phyloP scores from a whole-genome alignment of 805 yeast species.

The Scheffersomyces stipitis region DNA sequence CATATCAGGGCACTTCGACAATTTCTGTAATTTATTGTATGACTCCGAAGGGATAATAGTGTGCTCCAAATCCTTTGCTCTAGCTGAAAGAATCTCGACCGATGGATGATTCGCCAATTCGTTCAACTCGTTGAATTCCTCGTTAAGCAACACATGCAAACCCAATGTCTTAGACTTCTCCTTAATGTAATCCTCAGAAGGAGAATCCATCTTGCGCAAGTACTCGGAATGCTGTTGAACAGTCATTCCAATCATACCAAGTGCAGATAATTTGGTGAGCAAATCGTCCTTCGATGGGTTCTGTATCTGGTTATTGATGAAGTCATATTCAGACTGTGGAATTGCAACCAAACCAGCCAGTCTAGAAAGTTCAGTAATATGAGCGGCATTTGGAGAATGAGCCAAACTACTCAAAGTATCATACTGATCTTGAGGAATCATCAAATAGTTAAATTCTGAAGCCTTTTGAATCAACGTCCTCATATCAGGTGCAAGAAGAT shows the following conservation, averaged over 20 bases:
- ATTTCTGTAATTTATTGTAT: conserved; percentile 10
- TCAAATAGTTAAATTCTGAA: conserved; percentile 4
- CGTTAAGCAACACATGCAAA: conserved; percentile 8
- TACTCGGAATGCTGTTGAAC: conserved; percentile 11
- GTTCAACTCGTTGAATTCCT: conserved; percentile 11
- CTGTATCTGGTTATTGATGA: not conserved
- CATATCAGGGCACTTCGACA: conserved; percentile 19
- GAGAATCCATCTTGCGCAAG: conserved; percentile 14
- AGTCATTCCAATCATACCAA: not conserved
- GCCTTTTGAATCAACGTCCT: conserved; percentile 17
- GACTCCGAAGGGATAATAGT: conserved; percentile 7
- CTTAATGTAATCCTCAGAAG: conserved; percentile 29
- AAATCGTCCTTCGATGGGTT: conserved; percentile 13
- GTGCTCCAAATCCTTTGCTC: conserved; percentile 7
- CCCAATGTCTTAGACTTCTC: conserved; percentile 29
- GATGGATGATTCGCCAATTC: conserved; percentile 9
- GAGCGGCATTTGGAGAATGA: conserved; percentile 15
- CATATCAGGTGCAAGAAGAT: conserved; percentile 15
- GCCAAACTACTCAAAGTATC: conserved; percentile 5
- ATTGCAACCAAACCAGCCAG: conserved; percentile 13
- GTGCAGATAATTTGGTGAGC: not conserved
- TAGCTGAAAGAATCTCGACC: conserved; percentile 7
- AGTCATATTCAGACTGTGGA: conserved; percentile 9
- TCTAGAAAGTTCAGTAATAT: conserved; percentile 12
- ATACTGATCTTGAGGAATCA: conserved; percentile 4